A percentile compares a stretch with the other conserved stretches of the same genome.
These are phyloP conservation scores for Curvularia spicifera DNA, from an alignment of 2,329 filamentous ascomycete species.

Conservation along the genomic window DNA sequence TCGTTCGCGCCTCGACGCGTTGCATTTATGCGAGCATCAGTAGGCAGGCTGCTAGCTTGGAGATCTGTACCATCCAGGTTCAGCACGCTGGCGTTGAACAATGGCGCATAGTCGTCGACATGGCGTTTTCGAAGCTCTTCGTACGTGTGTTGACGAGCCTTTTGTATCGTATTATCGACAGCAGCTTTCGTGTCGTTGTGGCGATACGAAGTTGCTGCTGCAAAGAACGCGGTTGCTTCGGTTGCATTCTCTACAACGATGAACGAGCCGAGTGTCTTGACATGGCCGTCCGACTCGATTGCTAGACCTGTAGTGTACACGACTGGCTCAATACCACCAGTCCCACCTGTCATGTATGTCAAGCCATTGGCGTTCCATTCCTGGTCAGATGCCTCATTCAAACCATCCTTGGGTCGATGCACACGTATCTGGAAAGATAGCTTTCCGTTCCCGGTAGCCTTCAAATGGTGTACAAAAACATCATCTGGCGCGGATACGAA, in stretches of 20 bases:
- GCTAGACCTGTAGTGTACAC: constrained; percentile 10
- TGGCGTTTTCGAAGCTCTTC: constrained; percentile 39
- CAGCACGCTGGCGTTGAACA: constrained; percentile 16
- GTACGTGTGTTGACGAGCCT: constrained; percentile 26
- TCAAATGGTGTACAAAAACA: constrained; percentile 18
- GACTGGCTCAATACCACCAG: constrained; percentile 8
- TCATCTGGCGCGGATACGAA: constrained; percentile 13
- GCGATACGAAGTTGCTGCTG: constrained; percentile 52
- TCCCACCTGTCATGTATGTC: constrained; percentile 13
- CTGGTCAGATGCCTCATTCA: constrained; percentile 10
- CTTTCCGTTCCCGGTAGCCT: constrained; percentile 3
- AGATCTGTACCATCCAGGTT: background rate
- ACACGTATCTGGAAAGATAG: constrained; percentile 14
- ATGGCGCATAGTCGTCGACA: constrained; percentile 38
- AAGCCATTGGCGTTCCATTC: constrained; percentile 9
- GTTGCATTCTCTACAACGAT: constrained; percentile 37
- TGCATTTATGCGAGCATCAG: constrained; percentile 9
- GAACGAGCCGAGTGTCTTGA: constrained; percentile 9
- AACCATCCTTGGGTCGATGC: constrained; percentile 10
- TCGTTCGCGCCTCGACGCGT: constrained; percentile 14
- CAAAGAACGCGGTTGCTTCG: constrained; percentile 48
- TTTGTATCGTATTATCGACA: constrained; percentile 33
- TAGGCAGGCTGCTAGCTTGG: constrained; percentile 6
- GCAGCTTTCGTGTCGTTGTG: constrained; percentile 32
- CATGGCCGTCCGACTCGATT: constrained; percentile 8